Percentiles rank a stretch among this genome's conserved stretches.
These are phyloP conservation scores for Tilletia setariae DNA, from an alignment of 1,284 basidiomycete genomes.

Conservation along the genomic window DNA sequence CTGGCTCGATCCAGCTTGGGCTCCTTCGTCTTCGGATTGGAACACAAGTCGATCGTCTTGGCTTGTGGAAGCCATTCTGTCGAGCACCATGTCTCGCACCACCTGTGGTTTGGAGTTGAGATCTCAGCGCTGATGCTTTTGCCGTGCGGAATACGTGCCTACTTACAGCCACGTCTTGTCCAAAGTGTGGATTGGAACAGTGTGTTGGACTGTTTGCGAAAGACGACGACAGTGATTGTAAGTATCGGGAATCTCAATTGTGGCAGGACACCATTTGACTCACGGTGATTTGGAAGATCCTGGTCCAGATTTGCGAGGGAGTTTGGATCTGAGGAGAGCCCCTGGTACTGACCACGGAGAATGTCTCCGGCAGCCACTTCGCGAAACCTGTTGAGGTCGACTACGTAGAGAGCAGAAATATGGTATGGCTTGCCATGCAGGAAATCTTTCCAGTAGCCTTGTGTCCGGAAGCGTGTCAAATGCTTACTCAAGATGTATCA, in stretches of 20 bases:
- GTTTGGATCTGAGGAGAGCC: slow-evolving; percentile 84
- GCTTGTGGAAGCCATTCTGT: slow-evolving; percentile 39
- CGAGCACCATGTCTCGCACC: slow-evolving; percentile 54
- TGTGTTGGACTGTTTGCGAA: slow-evolving; percentile 29
- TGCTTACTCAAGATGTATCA: neutral
- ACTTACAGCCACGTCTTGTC: slow-evolving; percentile 43
- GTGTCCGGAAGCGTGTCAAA: neutral
- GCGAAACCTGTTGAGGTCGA: slow-evolving; percentile 92
- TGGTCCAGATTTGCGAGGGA: slow-evolving; percentile 94
- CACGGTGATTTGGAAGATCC: slow-evolving; percentile 52
- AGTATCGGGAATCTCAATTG: slow-evolving; percentile 67
- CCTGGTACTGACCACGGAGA: slow-evolving; percentile 85
- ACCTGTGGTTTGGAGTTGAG: slow-evolving; percentile 21
- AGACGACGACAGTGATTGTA: neutral
- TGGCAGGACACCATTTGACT: slow-evolving; percentile 60
- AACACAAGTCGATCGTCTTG: slow-evolving; percentile 54
- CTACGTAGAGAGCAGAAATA: slow-evolving; percentile 76
- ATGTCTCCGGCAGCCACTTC: slow-evolving; percentile 71
- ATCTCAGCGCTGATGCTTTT: neutral
- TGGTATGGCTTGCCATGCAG: slow-evolving; percentile 37
- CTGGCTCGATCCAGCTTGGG: slow-evolving; percentile 83
- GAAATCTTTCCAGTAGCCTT: slow-evolving; percentile 50
- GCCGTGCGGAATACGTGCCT: neutral
- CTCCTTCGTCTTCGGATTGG: slow-evolving; percentile 68
- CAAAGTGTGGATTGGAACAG: slow-evolving; percentile 45